Conservation (phyloP, 2,329 filamentous ascomycete species). For the Hypoxylon sp. region DNA sequence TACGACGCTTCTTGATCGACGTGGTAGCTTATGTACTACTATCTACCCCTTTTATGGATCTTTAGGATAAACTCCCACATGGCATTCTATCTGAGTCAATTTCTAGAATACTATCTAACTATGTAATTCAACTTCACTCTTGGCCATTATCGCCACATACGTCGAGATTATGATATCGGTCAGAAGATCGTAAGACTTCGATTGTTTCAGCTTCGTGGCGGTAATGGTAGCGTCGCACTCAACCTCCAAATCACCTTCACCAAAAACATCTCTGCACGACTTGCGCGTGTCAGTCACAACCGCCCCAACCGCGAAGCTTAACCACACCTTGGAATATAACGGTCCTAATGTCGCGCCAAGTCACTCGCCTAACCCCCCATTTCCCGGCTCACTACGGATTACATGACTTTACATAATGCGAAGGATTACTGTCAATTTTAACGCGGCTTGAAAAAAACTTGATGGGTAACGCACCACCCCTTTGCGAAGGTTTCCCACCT, state of each 20-base stretch:
- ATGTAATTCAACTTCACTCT: neutral
- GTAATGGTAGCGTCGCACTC: slow-evolving; percentile 17
- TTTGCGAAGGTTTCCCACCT: slow-evolving; percentile 19
- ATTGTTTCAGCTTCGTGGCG: slow-evolving; percentile 14
- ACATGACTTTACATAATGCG: neutral
- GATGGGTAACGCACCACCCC: slow-evolving; percentile 14
- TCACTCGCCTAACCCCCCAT: slow-evolving; percentile 23
- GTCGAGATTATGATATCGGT: slow-evolving; percentile 21
- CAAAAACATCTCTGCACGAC: slow-evolving; percentile 9
- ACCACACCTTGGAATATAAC: slow-evolving; percentile 10
- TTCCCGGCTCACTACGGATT: slow-evolving; percentile 19
- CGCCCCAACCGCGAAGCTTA: slow-evolving; percentile 8
- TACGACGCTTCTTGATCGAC: neutral
- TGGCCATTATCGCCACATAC: slow-evolving; percentile 22
- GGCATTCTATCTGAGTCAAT: slow-evolving; percentile 3
- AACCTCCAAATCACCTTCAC: slow-evolving; percentile 23
- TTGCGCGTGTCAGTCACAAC: neutral
- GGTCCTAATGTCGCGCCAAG: slow-evolving; percentile 13
- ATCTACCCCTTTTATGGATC: neutral
- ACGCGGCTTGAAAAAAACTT: slow-evolving; percentile 8
- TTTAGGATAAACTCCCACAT: neutral
- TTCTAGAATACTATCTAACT: neutral
- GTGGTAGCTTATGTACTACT: neutral
- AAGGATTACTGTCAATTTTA: slow-evolving; percentile 10
- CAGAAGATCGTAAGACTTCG: slow-evolving; percentile 19